These are phyloP conservation scores for Mortierella hygrophila DNA, from an alignment of 192 early-diverging fungal species.

Conservation along the genomic window DNA sequence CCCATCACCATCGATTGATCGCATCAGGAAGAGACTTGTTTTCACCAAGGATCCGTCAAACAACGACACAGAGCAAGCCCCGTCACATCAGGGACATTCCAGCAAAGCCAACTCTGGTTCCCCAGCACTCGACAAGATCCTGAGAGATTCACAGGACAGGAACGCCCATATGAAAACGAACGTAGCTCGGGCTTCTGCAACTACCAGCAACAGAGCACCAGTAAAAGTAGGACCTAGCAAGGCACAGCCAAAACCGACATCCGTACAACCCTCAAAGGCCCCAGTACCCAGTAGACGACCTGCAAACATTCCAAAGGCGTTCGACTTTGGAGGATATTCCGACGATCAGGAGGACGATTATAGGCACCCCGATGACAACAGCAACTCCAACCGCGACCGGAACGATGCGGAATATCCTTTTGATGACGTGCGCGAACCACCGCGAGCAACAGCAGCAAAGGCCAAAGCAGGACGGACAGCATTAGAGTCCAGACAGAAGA, in stretches of 20 bases:
- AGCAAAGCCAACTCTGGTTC: background rate
- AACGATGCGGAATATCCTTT: background rate
- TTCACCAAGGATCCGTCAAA: constrained; percentile 2
- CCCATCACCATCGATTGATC: constrained; percentile 15
- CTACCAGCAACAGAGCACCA: background rate
- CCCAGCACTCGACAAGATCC: constrained; percentile 19
- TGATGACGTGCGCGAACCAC: too few species aligned
- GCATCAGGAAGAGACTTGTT: constrained; percentile 6
- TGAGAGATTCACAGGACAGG: constrained; percentile 2
- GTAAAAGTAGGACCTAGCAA: background rate
- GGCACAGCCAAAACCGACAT: background rate
- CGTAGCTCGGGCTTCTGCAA: background rate
- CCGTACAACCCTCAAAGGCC: background rate
- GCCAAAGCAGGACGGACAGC: background rate
- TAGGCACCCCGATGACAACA: background rate
- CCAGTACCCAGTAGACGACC: background rate
- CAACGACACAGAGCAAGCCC: background rate
- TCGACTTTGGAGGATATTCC: background rate
- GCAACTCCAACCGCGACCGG: background rate
- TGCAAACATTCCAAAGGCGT: background rate
- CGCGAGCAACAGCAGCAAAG: background rate
- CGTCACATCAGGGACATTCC: background rate
- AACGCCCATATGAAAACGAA: background rate
- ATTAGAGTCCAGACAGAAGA: background rate
- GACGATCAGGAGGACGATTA: background rate